Evolutionary conservation across 1,284 basidiomycete genomes (phyloP), one percentile per base, ranked within the genome.

Genomic region (Ganoderma sinense): DNA sequence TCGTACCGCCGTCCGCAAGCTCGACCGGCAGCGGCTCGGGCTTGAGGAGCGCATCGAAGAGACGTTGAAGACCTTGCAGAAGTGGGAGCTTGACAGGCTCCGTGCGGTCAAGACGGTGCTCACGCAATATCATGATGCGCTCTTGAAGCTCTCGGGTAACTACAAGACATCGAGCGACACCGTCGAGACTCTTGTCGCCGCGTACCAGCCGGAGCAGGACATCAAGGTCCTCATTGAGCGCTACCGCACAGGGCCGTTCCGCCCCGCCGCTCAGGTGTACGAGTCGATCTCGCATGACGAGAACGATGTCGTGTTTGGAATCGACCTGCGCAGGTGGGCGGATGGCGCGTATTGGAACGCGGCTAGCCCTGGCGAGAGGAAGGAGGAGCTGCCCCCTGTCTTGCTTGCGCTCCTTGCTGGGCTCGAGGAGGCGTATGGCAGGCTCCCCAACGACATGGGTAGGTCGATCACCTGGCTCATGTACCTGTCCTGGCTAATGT

Each of bases 191-290:
- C 87, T 95, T 58, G 87, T 97, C 71, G 88, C 94, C 60, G 89
- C 94, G 1, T 97, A 90, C 80, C 90, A 96, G 74, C 95, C 96
- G 2, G 94, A 97, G 71, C 89, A 90, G 1, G 96, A 97, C 80
- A 82, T 94, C 69, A 91, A 84, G 26, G 93, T 91, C 5, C 87
- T 97, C 69, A 96, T 97, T 72, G 95, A 97, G 80, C 91, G 93
- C 20, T 94, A 95, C 78, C 89, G 96, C 67, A 97, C 95, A 1
- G 96, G 96, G 0, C 93, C 95, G 0, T 97, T 97, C 89, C 86
- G 93, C 59, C 96, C 96, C 0, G 84, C 84, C 59, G 87, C 95
- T 0, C 94, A 95, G 69, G 84, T 96, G 13, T 97, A 96, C 79
- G 95, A 97, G 79, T 92, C 90, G 3, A 84, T 95, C 61, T 86